A percentile compares a stretch with the other conserved stretches of the same genome.
These are phyloP conservation scores for Sapria himalayana DNA, from an alignment of 345 rosid species.

Conservation along the genomic window DNA sequence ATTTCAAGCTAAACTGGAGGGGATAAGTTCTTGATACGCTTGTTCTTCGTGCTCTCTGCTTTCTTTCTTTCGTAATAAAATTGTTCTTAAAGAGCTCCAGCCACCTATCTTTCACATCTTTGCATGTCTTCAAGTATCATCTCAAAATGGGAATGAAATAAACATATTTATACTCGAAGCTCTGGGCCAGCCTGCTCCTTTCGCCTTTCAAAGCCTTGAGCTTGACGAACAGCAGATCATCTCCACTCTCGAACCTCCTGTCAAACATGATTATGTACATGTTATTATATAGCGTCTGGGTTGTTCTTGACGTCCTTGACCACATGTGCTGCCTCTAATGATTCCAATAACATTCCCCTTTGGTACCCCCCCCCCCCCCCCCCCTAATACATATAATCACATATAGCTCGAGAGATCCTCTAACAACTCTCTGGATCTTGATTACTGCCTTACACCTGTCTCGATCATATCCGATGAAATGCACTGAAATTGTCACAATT, in stretches of 20 bases:
- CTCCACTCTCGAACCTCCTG: conserved; percentile 69
- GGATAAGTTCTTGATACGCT: too few relatives aligned
- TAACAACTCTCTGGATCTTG: conserved; percentile 34
- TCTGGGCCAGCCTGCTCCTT: conserved; percentile 80
- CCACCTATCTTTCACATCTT: conserved; percentile 66
- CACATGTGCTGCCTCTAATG: conserved; percentile 55
- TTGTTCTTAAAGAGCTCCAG: conserved; percentile 74
- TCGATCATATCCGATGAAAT: conserved; percentile 15
- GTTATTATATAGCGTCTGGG: conserved; percentile 71
- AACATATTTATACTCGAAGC: conserved; percentile 87
- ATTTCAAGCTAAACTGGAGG: too few relatives aligned
- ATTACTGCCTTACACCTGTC: conserved; percentile 14
- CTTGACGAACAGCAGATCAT: conserved; percentile 51
- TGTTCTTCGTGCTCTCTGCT: too few relatives aligned
- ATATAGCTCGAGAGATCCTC: conserved; percentile 40
- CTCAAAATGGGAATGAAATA: conserved; percentile 87
- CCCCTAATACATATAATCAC: too few relatives aligned
- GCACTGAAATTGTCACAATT: conserved; percentile 33
- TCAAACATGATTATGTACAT: conserved; percentile 94
- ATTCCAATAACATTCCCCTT: too few relatives aligned
- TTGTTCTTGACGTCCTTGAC: conserved; percentile 61
- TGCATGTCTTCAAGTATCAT: conserved; percentile 81
- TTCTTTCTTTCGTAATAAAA: conserved; percentile 83
- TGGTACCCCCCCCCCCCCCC: too few relatives aligned
- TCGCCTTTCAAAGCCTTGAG: conserved; percentile 90